Conservation (phyloP, 768 basidiomycete genomes). For the Hypholoma fasciculare region DNA sequence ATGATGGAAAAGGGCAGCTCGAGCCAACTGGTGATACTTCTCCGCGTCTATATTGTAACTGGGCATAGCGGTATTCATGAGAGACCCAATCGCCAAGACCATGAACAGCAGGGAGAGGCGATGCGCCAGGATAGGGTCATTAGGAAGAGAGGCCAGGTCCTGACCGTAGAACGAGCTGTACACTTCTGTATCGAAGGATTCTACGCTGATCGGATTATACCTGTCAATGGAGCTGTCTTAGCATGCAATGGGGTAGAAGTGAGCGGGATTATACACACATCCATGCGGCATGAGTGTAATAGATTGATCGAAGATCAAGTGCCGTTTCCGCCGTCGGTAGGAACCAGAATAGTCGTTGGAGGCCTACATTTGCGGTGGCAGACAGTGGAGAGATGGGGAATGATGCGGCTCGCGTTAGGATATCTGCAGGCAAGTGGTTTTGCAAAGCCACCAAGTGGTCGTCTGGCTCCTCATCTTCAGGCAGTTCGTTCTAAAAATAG, state of each 20-base stretch:
- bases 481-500: slow-evolving; percentile 56
- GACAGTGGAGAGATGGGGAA: slow-evolving; percentile 57
- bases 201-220: slow-evolving; percentile 67
- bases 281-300: slow-evolving; percentile 68
- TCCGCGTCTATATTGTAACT: slow-evolving; percentile 69
- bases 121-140: slow-evolving; percentile 56
- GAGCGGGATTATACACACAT: slow-evolving; percentile 42
- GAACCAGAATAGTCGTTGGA: slow-evolving; percentile 67
- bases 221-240: slow-evolving; percentile 28
- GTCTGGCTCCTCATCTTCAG: slow-evolving; percentile 51
- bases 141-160: slow-evolving; percentile 39
- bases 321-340: slow-evolving; percentile 64
- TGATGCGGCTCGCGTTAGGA: slow-evolving; percentile 63
- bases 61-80: slow-evolving; percentile 55
- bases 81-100: slow-evolving; percentile 63
- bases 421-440: slow-evolving; percentile 57
- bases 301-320: slow-evolving; percentile 57
- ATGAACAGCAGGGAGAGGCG: slow-evolving; percentile 66
- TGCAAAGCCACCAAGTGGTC: slow-evolving; percentile 50
- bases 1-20: slow-evolving; percentile 62
- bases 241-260: not conserved
- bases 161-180: slow-evolving; percentile 58
- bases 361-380: slow-evolving; percentile 42
- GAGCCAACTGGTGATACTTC: slow-evolving; percentile 67
- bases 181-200: slow-evolving; percentile 61